phyloP scores from a whole-genome alignment of 73 alveolate genomes.

The Stentor roeselii region DNA sequence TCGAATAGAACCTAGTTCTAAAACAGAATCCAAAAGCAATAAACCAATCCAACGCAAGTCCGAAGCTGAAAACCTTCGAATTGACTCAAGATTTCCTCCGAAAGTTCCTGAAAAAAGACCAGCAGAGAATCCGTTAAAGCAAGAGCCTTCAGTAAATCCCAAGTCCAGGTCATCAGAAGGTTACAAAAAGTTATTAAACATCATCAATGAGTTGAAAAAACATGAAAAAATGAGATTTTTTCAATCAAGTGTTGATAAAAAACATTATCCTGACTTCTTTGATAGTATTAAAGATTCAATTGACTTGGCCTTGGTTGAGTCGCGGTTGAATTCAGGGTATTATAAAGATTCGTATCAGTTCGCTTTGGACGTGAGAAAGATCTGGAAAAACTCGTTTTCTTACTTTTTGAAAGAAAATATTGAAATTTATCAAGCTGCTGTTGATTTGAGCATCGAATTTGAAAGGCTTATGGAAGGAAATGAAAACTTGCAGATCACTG shows the following conservation, averaged over 20 bases:
- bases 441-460: constrained; percentile 31
- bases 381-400: constrained; percentile 38
- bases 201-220: constrained; percentile 3
- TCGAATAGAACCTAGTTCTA: background rate
- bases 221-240: constrained; percentile 19
- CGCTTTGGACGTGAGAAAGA: constrained; percentile 34
- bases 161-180: too few species aligned
- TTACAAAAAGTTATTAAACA: constrained; percentile 10
- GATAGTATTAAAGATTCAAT: background rate
- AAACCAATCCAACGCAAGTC: constrained; percentile 12
- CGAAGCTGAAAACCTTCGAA: constrained; percentile 10
- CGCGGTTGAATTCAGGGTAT: background rate
- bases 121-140: background rate
- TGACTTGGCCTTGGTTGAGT: background rate
- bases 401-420: constrained; percentile 8
- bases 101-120: constrained; percentile 10
- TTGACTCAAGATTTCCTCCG: background rate
- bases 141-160: too few species aligned
- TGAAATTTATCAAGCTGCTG: constrained; percentile 28
- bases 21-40: background rate
- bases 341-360: constrained; percentile 28
- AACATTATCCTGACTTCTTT: background rate
- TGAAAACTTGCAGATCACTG: constrained; percentile 1
- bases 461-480: constrained; percentile 26
- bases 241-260: constrained; percentile 29